Evolutionary conservation across 2,329 filamentous ascomycete genomes (phyloP).

Genomic region (Xylariaceae sp.): DNA sequence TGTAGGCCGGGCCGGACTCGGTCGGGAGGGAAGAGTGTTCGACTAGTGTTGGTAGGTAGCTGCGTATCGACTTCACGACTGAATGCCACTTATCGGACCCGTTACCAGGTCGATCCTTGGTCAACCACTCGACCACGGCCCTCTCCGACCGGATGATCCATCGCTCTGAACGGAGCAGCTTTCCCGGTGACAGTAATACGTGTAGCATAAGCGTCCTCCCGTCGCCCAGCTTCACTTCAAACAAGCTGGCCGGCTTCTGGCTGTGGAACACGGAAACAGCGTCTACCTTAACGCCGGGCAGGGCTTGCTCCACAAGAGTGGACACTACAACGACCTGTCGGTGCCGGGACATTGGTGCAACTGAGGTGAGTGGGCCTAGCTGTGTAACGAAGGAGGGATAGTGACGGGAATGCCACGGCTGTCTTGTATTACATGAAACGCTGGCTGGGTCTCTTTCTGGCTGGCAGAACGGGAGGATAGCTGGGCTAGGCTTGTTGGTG

Average conservation of each 20-base stretch:
- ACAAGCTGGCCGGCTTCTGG: slow-evolving; percentile 37
- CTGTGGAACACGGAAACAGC: slow-evolving; percentile 33
- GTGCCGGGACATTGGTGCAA: slow-evolving; percentile 32
- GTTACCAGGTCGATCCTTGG: slow-evolving; percentile 17
- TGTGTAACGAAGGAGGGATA: slow-evolving; percentile 25
- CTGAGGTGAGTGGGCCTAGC: slow-evolving; percentile 18
- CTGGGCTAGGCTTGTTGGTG: slow-evolving; percentile 16
- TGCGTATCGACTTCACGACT: slow-evolving; percentile 21
- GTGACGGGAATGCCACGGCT: slow-evolving; percentile 23
- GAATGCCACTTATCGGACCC: slow-evolving; percentile 8
- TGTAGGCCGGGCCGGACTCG: slow-evolving; percentile 36
- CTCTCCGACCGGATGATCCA: slow-evolving; percentile 41
- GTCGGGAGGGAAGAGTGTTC: slow-evolving; percentile 31
- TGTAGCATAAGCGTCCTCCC: slow-evolving; percentile 37
- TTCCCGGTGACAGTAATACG: slow-evolving; percentile 38
- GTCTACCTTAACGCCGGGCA: slow-evolving; percentile 31
- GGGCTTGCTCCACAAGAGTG: slow-evolving; percentile 31
- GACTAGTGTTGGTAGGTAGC: slow-evolving; percentile 37
- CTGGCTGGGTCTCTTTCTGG: slow-evolving; percentile 24
- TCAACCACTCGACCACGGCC: slow-evolving; percentile 41
- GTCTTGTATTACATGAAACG: slow-evolving; percentile 27
- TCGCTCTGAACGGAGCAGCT: slow-evolving; percentile 44
- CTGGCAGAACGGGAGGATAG: slow-evolving; percentile 16
- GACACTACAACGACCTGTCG: slow-evolving; percentile 31
- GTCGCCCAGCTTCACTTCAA: slow-evolving; percentile 39